These are phyloP conservation scores for Cladosporium sphaerospermum DNA, from an alignment of 2,329 filamentous ascomycete species.

Conservation along the genomic window DNA sequence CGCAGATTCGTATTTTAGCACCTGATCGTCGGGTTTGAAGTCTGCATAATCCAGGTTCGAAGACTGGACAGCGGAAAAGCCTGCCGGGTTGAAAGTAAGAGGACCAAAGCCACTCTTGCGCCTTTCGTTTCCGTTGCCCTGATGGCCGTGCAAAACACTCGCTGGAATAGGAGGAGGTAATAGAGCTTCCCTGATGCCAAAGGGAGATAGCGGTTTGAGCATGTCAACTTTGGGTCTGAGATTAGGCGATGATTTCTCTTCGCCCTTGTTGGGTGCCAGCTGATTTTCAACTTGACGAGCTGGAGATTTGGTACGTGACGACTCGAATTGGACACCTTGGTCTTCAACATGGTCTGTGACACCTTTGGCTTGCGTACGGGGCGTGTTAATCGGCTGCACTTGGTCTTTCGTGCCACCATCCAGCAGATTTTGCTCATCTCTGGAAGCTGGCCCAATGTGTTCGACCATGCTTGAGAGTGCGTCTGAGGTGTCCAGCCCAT, in stretches of 20 bases:
- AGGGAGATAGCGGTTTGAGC: conserved; percentile 32
- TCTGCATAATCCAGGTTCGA: conserved; percentile 4
- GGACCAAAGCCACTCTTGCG: conserved; percentile 46
- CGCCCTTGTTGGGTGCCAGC: not conserved
- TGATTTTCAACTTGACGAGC: not conserved
- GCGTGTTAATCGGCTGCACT: too few species aligned
- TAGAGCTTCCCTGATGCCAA: conserved; percentile 40
- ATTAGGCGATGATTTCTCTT: not conserved
- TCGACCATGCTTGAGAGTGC: too few species aligned
- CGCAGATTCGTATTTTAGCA: conserved; percentile 34
- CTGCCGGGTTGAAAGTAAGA: conserved; percentile 37
- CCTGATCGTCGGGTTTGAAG: conserved; percentile 44
- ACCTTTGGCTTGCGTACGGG: too few species aligned
- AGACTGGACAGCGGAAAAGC: not conserved
- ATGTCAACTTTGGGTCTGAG: not conserved
- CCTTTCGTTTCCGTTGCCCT: not conserved
- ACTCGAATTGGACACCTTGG: too few species aligned
- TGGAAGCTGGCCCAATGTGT: too few species aligned
- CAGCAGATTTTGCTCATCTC: too few species aligned
- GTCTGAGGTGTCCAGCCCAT: too few species aligned
- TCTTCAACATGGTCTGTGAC: too few species aligned
- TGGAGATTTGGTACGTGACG: too few species aligned
- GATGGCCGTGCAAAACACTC: conserved; percentile 14
- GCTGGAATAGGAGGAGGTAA: conserved; percentile 36
- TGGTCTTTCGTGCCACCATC: too few species aligned